A percentile compares a stretch with the other conserved stretches of the same genome.
Evolutionary conservation across 441 rosid genomes (phyloP).

Genomic region (Euphorbia schlechtendalii): DNA sequence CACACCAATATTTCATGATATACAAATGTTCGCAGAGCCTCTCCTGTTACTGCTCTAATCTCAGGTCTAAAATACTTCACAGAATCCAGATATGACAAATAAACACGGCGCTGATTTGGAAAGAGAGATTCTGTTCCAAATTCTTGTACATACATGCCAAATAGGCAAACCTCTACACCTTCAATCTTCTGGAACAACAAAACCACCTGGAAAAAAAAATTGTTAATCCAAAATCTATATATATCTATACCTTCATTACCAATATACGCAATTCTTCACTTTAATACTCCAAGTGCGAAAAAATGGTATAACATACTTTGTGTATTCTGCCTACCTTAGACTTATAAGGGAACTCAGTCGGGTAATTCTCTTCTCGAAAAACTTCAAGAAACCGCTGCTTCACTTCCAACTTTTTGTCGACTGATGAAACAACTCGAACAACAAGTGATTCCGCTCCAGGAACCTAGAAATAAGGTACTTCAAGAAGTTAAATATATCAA

Average conservation of each 20-base stretch:
- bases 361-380: slow-evolving; percentile 90
- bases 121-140: slow-evolving; percentile 84
- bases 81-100: slow-evolving; percentile 92
- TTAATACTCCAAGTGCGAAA: neutral
- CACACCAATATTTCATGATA: slow-evolving; percentile 97
- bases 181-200: slow-evolving; percentile 98
- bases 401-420: slow-evolving; percentile 97
- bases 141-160: slow-evolving; percentile 99
- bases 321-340: slow-evolving; percentile 61
- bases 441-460: slow-evolving; percentile 97
- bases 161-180: slow-evolving; percentile 98
- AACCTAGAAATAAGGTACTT: slow-evolving; percentile 44
- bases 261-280: neutral
- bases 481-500: slow-evolving; percentile 10
- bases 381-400: slow-evolving; percentile 91
- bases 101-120: slow-evolving; percentile 93
- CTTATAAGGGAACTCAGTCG: slow-evolving; percentile 87
- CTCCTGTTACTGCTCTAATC: slow-evolving; percentile 85
- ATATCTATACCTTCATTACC: neutral
- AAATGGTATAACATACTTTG: slow-evolving; percentile 8
- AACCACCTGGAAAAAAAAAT: slow-evolving; percentile 60
- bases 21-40: slow-evolving; percentile 95
- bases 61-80: slow-evolving; percentile 99
- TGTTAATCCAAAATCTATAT: no score
- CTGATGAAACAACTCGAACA: slow-evolving; percentile 97